Evolutionary conservation across 2,329 filamentous ascomycete genomes (phyloP), one percentile per base, ranked within the genome.

Genomic region (Aspergillus versicolor): DNA sequence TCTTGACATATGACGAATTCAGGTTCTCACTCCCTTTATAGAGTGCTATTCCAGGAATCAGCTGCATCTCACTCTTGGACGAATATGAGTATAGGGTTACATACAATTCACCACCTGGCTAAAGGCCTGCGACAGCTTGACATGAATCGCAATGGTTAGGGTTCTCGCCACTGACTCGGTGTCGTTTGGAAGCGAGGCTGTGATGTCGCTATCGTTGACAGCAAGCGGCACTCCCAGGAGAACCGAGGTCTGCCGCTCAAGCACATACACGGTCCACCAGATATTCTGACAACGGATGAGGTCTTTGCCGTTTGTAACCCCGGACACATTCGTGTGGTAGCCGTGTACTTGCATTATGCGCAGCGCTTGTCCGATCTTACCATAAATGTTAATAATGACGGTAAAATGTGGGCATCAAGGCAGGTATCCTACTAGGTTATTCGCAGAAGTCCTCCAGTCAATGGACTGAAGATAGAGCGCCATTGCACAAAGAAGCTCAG

Each of bases 391-490:
- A 27, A 9, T 27, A 27, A 27, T 27, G 8, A 9, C 8, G 9
- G 11, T 11, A 3, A 3, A 11, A 30, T 30, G 27, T 30, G 8
- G 2, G 27, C 7, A 30, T 15, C 11, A 30, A 24, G 43, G 12
- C 12, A 11, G 9, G 13, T 19, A 5, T 37, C 53, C 5, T 24
- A 55, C 53, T n/a, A 50, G 15, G 5, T 55, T 55, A 44, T 55
- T 46, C 13, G 53, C 53, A 21, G 43, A 50, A 8, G 53, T 46
- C 34, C 53, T 47, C 53, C 53, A 55, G 32, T 55, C 53, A 21
- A 55, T 55, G 5, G 43, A 55, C 45, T 55, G 53, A 11, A 55
- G 24, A 44, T 55, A 55, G n/a, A 55, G 13, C 9, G 46, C 53
- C 53, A 55, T 55, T 12, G 53, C 49, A 34, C 45, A 55, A 22